A percentile compares a stretch with the other conserved stretches of the same genome.
Conservation (phyloP, 768 basidiomycete species). For the Phaeotremella skinneri region DNA sequence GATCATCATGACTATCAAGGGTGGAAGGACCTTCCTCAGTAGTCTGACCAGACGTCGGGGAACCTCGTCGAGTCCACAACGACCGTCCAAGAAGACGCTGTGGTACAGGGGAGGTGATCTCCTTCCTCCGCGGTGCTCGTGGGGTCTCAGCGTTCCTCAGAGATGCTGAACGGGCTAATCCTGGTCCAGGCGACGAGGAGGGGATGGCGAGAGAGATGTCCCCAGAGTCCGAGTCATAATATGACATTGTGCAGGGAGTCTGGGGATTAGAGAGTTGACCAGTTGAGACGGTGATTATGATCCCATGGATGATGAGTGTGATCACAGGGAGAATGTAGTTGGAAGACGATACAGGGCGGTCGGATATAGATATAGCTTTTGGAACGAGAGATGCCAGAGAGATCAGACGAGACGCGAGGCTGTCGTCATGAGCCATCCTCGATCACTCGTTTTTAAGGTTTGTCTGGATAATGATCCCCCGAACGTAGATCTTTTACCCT, state of each 20-base stretch:
- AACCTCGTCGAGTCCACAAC: constrained; percentile 5
- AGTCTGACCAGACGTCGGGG: neutral
- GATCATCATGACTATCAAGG: constrained; percentile 8
- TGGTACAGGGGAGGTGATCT: constrained; percentile 13
- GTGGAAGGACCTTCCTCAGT: neutral
- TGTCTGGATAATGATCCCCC: too few relatives aligned
- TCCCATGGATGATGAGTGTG: neutral
- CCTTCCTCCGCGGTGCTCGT: constrained; percentile 7
- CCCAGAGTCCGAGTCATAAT: constrained; percentile 17
- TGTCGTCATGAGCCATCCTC: too few relatives aligned
- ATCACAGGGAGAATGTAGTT: too few relatives aligned
- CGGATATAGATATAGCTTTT: too few relatives aligned
- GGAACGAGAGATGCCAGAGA: too few relatives aligned
- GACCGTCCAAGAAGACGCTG: constrained; percentile 19
- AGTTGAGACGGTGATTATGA: neutral
- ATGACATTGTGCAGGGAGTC: neutral
- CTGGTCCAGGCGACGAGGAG: constrained; percentile 1
- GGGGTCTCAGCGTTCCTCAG: neutral
- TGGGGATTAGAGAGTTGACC: neutral
- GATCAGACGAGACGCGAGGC: too few relatives aligned
- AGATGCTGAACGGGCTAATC: neutral
- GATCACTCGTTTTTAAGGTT: too few relatives aligned
- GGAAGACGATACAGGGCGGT: too few relatives aligned
- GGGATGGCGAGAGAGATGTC: constrained; percentile 21
- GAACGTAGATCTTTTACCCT: too few relatives aligned